Base-by-base conservation (phyloP, 805 yeast species). In the Spathaspora girioi region DNA sequence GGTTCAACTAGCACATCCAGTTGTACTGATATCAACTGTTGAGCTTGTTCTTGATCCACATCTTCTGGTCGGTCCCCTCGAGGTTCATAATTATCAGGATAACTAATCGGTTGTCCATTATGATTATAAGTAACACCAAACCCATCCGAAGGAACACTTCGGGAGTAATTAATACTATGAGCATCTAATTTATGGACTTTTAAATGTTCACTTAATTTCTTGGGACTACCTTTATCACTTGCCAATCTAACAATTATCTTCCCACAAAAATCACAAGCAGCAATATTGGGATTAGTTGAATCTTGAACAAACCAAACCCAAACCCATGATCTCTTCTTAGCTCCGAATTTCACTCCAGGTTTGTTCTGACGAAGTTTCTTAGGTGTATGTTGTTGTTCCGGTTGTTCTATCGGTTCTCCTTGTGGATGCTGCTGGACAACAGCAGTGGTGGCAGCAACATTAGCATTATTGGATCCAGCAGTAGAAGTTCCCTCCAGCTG, bases 221-320 rank as follows among this genome's bases (percentile, higher is more conserved):
- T 81, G 26, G 86, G 86, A 23, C 80, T 76, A 0, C 85, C 85
- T 59, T 79, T 79, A 59, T 81, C 86, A 38, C 79, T 71, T 10
- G 77, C 66, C 47, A 79, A 63, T 49, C 86, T 63, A 26, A 68
- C 68, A 38, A 81, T 73, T 11, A 73, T 67, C 57, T 76, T 79
- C 1, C 80, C 78, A 61, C 86, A 81, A 53, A 63, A 70, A 53
- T 80, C 82, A 63, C 86, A 81, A 3, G 76, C 76, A 1, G 85
- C 84, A 17, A 75, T 54, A 50, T 79, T 78, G 47, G 77, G 71
- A 56, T 81, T 78, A 17, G 55, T 55, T 15, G 61, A 59, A 59
- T 80, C 83, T 57, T 81, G 85, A 12, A 70, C 70, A 58, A 81
- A 81, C 85, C 86, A 81, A 18, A 75, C 64, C 86, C 86, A 81